phyloP scores from a whole-genome alignment of 805 yeast species.

The Metschnikowia matae region DNA sequence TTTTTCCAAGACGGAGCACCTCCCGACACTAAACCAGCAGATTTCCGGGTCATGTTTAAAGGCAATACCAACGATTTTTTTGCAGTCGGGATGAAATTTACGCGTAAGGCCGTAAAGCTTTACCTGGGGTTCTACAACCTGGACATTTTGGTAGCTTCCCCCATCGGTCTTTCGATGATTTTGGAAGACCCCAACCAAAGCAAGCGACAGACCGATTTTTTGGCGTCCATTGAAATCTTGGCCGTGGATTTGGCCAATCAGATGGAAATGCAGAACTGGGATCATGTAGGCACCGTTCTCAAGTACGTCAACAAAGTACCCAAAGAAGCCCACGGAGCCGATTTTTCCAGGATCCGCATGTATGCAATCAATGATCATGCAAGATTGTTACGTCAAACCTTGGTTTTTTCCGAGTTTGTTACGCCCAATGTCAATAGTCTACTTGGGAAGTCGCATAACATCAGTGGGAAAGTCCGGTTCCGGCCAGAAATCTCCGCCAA shows the following conservation, averaged over 20 bases:
- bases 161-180: conserved; percentile 76
- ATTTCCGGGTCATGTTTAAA: conserved; percentile 71
- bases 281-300: conserved; percentile 63
- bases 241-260: conserved; percentile 82
- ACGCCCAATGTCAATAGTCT: conserved; percentile 81
- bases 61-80: conserved; percentile 93
- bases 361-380: conserved; percentile 89
- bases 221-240: conserved; percentile 82
- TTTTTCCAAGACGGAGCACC: conserved; percentile 52
- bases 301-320: conserved; percentile 76
- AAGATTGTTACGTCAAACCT: conserved; percentile 65
- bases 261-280: conserved; percentile 90
- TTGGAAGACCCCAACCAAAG: conserved; percentile 56
- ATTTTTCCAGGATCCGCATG: conserved; percentile 86
- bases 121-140: conserved; percentile 81
- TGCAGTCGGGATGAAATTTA: conserved; percentile 84
- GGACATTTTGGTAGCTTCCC: conserved; percentile 86
- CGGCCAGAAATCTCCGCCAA: conserved; percentile 43
- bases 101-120: conserved; percentile 80
- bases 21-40: conserved; percentile 67
- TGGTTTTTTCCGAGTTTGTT: conserved; percentile 67
- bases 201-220: conserved; percentile 71
- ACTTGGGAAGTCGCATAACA: conserved; percentile 45
- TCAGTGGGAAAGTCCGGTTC: conserved; percentile 58
- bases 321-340: conserved; percentile 70